Evolutionary conservation across 768 basidiomycete species (phyloP), one percentile per base, ranked within the genome.

Genomic region (Termitomyces sp.): DNA sequence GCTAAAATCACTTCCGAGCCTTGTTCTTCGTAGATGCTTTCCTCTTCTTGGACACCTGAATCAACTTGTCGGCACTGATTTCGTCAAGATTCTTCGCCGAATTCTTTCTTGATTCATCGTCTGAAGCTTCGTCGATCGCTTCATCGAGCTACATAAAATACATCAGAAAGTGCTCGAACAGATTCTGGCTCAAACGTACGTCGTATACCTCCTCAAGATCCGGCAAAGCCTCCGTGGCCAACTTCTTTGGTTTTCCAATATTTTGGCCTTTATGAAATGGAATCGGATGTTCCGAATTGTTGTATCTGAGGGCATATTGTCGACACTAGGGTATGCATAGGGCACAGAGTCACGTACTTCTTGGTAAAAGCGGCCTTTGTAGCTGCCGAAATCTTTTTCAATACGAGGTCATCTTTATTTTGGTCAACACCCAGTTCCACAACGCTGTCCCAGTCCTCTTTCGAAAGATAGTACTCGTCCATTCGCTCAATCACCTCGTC

Each of bases 361-460:
- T 76, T 82, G 1, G 97, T 98, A 60, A 99, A 86, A 0, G 88
- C 75, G 0, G 88, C 72, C 76, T 99, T 99, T 46, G 88, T 87
- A 0, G 88, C 82, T 0, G 87, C 64, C 0, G 91, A 74, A 31
- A 99, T 92, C 72, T 88, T 89, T 77, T 96, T 97, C 65, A 90
- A 72, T 12, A 96, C 80, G 1, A 74, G 6, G 0, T 89, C 90
- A 49, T 92, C 91, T 57, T 82, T 83, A 66, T 86, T 81, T 6
- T 88, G 79, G 57, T 85, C 97, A 8, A 99, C 82, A 0, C 96
- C 97, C 9, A 99, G 81, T 68, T 98, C 96, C 53, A 98, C 83
- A 53, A 98, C 78, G 10, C 93, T 87, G 65, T 99, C 97, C 96
- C 95, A 98, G 66, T 98, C 96, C 29, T 98, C 97, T 61, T 89